Base-by-base conservation (phyloP, 305 asterid genomes). In the Rubia tinctorum region DNA sequence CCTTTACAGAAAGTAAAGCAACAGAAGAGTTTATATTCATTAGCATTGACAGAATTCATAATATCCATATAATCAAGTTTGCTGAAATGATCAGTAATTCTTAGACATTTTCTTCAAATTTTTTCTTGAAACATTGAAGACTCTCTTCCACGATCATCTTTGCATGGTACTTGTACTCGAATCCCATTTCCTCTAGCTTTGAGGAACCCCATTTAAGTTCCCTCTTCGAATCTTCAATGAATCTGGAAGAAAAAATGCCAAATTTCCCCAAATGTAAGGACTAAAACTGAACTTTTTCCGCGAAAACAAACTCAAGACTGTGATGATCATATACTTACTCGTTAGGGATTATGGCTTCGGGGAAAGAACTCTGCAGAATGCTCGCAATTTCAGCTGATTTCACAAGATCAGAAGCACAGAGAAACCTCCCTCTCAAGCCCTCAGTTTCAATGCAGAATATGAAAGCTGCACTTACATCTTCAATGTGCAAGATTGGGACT, bases 401-500 rank as follows among this genome's bases (percentile, higher is more conserved):
- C 23, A 84, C 25, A 72, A 75, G 81, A 18, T 51, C 81, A 59
- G 74, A 75, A 10, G 88, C 90, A 67, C 88, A 86, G 9, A 87
- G 76, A 68, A 81, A 84, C 60, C 97, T 80, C 7, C 91, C 93
- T 40, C 61, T 72, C 22, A 82, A 49, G 58, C 75, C 25, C 14
- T 70, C 25, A 59, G 77, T 81, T 84, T 87, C 86, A 81, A 87
- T 82, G 73, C 81, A 25, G 68, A 88, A 86, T 25, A 88, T 79
- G 47, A 87, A 91, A 4, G 95, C 96, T 12, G 82, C 79, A 34
- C 69, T 43, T 5, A 81, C 86, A 81, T 88, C 96, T 25, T 78
- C 76, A 40, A 82, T 22, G 65, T 90, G 93, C 34, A 66, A 74
- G 71, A 89, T 73, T 0, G 93, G 91, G 40, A 89, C 81, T 78